These are phyloP conservation scores for Plasmodium reichenowi DNA, from an alignment of 169 alveolate genomes.

Conservation along the genomic window DNA sequence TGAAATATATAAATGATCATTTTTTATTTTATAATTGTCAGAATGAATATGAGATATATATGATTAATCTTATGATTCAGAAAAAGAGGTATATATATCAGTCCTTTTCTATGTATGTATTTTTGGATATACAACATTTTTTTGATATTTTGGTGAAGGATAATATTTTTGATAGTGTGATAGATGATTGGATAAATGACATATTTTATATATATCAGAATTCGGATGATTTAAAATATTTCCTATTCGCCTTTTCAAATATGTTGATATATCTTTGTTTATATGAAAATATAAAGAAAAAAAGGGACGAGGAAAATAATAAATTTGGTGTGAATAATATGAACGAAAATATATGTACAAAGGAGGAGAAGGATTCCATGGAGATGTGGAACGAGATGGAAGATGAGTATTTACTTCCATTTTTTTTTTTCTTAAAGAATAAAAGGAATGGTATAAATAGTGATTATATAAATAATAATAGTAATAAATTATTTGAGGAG, in stretches of 20 bases:
- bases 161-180: constrained; percentile 11
- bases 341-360: not conserved
- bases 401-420: no score
- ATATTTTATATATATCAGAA: constrained; percentile 55
- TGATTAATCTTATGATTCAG: constrained; percentile 38
- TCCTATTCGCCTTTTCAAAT: constrained; percentile 42
- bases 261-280: constrained; percentile 50
- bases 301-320: not conserved
- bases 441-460: not conserved
- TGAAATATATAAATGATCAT: constrained; percentile 36
- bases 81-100: constrained; percentile 69
- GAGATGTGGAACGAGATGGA: no score
- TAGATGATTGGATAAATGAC: constrained; percentile 73
- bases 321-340: not conserved
- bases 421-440: constrained; percentile 18
- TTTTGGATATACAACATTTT: constrained; percentile 45
- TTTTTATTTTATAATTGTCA: constrained; percentile 24
- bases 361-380: not conserved
- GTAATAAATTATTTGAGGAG: constrained; percentile 6
- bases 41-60: constrained; percentile 22
- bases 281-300: constrained; percentile 22
- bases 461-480: not conserved
- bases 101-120: constrained; percentile 53
- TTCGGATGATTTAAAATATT: constrained; percentile 67
- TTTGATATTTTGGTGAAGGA: constrained; percentile 23